Evolutionary conservation across 1,139 yeast species (phyloP).

Genomic region (Nakaseomyces uthaithaninus): DNA sequence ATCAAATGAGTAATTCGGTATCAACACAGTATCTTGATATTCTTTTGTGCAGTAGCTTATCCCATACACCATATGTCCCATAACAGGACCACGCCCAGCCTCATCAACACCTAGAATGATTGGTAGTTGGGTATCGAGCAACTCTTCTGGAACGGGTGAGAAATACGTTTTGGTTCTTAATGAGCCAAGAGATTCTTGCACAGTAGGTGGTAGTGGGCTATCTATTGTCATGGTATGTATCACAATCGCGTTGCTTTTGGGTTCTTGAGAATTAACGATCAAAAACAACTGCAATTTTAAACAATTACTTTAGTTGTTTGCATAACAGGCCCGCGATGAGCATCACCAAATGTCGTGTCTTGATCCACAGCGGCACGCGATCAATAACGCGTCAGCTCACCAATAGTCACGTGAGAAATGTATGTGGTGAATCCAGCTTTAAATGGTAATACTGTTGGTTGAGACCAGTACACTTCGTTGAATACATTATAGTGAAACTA

Average conservation of each 20-base stretch:
- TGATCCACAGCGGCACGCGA: too few species aligned
- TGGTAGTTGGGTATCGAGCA: constrained; percentile 18
- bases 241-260: neutral
- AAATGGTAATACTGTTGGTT: too few species aligned
- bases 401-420: too few species aligned
- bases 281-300: neutral
- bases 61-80: constrained; percentile 97
- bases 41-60: constrained; percentile 61
- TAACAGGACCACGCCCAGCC: constrained; percentile 96
- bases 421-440: too few species aligned
- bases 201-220: constrained; percentile 27
- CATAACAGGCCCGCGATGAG: neutral
- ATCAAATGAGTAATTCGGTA: constrained; percentile 67
- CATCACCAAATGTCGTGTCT: too few species aligned
- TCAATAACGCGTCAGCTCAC: too few species aligned
- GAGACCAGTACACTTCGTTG: too few species aligned
- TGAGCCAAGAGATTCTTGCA: constrained; percentile 17
- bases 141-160: constrained; percentile 32
- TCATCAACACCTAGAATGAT: constrained; percentile 84
- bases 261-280: neutral
- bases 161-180: constrained; percentile 33
- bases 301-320: neutral
- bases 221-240: constrained; percentile 1
- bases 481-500: too few species aligned
- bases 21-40: constrained; percentile 43